Evolutionary conservation across 208 protist species (phyloP).

Genomic region (Phytomonas serpens): DNA sequence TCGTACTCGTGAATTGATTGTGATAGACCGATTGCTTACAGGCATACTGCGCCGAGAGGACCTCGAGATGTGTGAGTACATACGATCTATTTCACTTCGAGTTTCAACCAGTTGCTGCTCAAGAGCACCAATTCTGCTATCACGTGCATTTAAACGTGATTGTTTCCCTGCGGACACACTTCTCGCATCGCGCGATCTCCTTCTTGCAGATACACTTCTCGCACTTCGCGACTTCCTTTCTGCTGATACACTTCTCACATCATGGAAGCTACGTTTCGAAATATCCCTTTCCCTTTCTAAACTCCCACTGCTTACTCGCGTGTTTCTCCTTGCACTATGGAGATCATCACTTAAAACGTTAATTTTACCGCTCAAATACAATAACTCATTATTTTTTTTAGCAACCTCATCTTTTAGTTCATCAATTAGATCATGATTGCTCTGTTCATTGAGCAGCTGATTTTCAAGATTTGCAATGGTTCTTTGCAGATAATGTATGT

Average conservation of each 20-base stretch:
- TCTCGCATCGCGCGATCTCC: neutral
- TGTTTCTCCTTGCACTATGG: constrained; percentile 13
- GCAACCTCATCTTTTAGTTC: constrained; percentile 25
- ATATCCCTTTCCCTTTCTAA: constrained; percentile 22
- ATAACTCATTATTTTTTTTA: constrained; percentile 2
- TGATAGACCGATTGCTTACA: constrained; percentile 11
- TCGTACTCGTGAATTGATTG: constrained; percentile 14
- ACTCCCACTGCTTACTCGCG: constrained; percentile 25
- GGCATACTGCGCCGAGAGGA: neutral
- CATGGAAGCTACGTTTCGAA: neutral
- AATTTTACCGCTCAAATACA: neutral
- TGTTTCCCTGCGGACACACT: neutral
- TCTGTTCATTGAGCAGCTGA: constrained; percentile 24
- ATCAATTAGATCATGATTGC: constrained; percentile 16
- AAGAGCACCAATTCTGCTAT: constrained; percentile 4
- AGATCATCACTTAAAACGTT: neutral
- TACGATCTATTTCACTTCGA: neutral
- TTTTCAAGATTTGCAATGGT: constrained; percentile 27
- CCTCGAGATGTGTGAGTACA: constrained; percentile 1
- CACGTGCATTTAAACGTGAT: neutral
- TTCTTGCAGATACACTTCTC: neutral
- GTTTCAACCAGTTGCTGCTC: constrained; percentile 5
- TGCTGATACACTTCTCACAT: neutral
- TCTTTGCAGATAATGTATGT: constrained; percentile 31
- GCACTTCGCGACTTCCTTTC: neutral